A percentile compares a stretch with the other conserved stretches of the same genome.
Evolutionary conservation across 2,329 filamentous ascomycete species (phyloP).

Genomic region (Helicocarpus griseus): DNA sequence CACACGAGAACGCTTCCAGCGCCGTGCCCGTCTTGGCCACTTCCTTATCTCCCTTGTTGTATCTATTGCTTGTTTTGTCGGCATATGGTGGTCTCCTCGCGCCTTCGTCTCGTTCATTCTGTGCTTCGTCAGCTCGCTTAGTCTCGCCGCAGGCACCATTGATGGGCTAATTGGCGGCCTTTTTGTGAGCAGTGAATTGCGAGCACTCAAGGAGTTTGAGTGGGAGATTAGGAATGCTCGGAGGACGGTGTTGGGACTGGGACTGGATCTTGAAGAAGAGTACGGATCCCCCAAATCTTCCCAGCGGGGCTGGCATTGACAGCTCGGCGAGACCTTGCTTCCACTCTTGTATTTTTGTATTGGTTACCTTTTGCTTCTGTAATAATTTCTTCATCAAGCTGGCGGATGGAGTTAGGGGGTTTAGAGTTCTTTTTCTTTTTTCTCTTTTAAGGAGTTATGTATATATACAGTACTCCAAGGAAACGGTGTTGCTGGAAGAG

Average conservation of each 20-base stretch:
- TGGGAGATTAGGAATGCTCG: slow-evolving; percentile 76
- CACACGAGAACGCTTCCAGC: slow-evolving; percentile 61
- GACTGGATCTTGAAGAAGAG: slow-evolving; percentile 14
- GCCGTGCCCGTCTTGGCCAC: slow-evolving; percentile 60
- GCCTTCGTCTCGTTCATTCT: slow-evolving; percentile 73
- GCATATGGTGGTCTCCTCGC: slow-evolving; percentile 72
- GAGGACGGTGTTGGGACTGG: slow-evolving; percentile 14
- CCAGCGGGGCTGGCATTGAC: neutral
- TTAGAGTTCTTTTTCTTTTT: neutral
- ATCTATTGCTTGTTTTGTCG: slow-evolving; percentile 65
- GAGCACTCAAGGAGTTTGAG: slow-evolving; percentile 79
- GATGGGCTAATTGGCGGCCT: slow-evolving; percentile 79
- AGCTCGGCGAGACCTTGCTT: neutral
- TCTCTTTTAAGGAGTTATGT: neutral
- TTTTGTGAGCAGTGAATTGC: slow-evolving; percentile 76
- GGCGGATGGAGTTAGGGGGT: too few relatives aligned
- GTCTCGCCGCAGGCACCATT: slow-evolving; percentile 63
- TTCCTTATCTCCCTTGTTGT: slow-evolving; percentile 60
- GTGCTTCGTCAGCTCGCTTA: slow-evolving; percentile 68
- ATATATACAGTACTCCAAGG: neutral
- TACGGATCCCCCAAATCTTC: slow-evolving; percentile 4
- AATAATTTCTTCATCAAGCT: too few relatives aligned
- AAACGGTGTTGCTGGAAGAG: neutral
- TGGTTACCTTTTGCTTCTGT: too few relatives aligned
- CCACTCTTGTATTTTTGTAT: too few relatives aligned